A percentile compares a stretch with the other conserved stretches of the same genome.
Evolutionary conservation across 2,329 filamentous ascomycete species (phyloP).

Genomic region (Stromatinia cepivora): DNA sequence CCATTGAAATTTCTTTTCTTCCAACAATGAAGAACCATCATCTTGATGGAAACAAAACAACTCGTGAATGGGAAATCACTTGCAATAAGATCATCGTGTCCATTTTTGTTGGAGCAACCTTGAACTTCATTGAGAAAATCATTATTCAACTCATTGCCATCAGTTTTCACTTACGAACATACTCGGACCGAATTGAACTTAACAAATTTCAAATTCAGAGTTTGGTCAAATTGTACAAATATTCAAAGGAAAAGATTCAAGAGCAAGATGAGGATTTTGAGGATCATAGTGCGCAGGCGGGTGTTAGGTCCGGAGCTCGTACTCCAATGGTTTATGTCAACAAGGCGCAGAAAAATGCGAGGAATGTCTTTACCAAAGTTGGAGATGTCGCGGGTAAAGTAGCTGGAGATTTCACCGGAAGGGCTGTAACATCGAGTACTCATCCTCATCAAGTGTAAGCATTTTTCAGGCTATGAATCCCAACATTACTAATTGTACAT

Average conservation of each 20-base stretch:
- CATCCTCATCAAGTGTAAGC: slow-evolving; percentile 75
- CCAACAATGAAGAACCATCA: slow-evolving; percentile 71
- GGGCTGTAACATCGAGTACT: slow-evolving; percentile 63
- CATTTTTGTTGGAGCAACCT: slow-evolving; percentile 73
- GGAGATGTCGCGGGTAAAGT: slow-evolving; percentile 83
- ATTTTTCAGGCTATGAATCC: neutral
- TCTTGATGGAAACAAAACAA: slow-evolving; percentile 50
- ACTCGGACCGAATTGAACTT: slow-evolving; percentile 84
- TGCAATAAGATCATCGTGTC: slow-evolving; percentile 85
- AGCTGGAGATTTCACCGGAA: slow-evolving; percentile 89
- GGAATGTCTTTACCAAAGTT: slow-evolving; percentile 73
- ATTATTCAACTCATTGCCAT: slow-evolving; percentile 93
- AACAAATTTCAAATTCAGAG: slow-evolving; percentile 86
- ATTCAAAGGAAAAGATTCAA: slow-evolving; percentile 61
- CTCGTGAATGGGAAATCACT: slow-evolving; percentile 69
- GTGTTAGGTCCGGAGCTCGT: slow-evolving; percentile 48
- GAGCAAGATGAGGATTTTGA: slow-evolving; percentile 78
- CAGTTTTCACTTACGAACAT: slow-evolving; percentile 88
- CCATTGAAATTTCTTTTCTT: slow-evolving; percentile 80
- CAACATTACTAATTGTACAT: slow-evolving; percentile 25
- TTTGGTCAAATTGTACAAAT: slow-evolving; percentile 63
- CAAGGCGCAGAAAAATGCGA: slow-evolving; percentile 71
- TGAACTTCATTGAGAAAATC: slow-evolving; percentile 91
- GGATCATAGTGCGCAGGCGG: slow-evolving; percentile 42
- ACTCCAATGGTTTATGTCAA: slow-evolving; percentile 73